These are phyloP conservation scores for Magnolia sinica DNA, from an alignment of 164 flowering plant genomes.

Conservation along the genomic window DNA sequence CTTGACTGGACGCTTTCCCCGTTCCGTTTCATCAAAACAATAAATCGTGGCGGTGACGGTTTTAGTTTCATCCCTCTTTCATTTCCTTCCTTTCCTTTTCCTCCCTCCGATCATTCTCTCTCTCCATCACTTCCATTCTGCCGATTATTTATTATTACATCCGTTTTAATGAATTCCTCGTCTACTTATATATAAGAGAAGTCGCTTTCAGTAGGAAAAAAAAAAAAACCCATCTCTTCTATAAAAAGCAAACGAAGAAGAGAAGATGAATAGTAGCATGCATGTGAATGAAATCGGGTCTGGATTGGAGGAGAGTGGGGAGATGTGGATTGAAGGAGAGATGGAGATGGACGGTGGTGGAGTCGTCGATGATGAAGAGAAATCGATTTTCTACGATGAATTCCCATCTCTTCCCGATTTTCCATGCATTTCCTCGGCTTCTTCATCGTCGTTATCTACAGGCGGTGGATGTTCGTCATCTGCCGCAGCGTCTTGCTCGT, in stretches of 20 bases:
- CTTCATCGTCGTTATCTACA: conserved; percentile 45
- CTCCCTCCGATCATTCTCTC: not conserved
- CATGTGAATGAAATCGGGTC: not conserved
- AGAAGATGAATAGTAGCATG: no score
- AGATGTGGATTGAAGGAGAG: not conserved
- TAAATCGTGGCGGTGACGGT: not conserved
- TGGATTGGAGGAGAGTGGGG: conserved; percentile 1
- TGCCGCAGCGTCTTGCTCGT: conserved; percentile 34
- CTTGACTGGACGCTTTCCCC: not conserved
- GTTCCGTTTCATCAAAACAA: not conserved
- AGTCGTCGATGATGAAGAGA: conserved; percentile 31
- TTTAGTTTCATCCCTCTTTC: not conserved
- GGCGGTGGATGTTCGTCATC: conserved; percentile 33
- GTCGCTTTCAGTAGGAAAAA: no score
- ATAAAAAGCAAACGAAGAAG: no score
- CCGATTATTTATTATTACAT: not conserved
- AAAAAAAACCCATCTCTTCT: no score
- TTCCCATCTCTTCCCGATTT: conserved; percentile 78
- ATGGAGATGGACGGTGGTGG: not conserved
- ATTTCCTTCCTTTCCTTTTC: not conserved
- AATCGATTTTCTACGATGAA: conserved; percentile 44
- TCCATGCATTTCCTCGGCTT: conserved; percentile 81
- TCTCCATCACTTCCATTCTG: not conserved
- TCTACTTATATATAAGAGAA: no score
- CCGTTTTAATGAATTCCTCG: no score